Evolutionary conservation across 2,329 filamentous ascomycete species (phyloP).

Genomic region (Ophiostoma sp.): DNA sequence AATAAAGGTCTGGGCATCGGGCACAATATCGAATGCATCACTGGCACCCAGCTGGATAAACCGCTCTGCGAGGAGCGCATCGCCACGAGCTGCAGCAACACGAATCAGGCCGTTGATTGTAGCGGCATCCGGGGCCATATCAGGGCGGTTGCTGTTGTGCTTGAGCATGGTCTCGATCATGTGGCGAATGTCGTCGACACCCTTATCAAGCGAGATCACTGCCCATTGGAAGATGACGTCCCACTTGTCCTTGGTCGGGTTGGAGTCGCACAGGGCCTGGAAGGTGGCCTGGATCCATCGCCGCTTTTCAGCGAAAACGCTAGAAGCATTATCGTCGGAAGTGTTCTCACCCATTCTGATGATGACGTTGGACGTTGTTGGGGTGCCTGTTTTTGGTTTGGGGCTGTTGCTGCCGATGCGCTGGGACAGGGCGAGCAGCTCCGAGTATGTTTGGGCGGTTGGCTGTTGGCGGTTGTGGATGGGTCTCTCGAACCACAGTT

Average conservation of each 20-base stretch:
- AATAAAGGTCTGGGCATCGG: constrained; percentile 64
- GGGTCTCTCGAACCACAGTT: constrained; percentile 60
- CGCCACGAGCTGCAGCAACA: constrained; percentile 63
- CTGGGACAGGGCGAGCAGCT: constrained; percentile 56
- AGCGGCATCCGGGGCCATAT: constrained; percentile 54
- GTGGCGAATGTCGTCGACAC: constrained; percentile 63
- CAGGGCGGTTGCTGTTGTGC: constrained; percentile 41
- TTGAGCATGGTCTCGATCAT: constrained; percentile 65
- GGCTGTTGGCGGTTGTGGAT: constrained; percentile 40
- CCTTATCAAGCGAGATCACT: constrained; percentile 61
- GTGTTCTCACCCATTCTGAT: background rate
- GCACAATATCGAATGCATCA: constrained; percentile 54
- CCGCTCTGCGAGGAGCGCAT: constrained; percentile 67
- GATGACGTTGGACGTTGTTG: background rate
- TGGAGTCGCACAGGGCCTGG: constrained; percentile 42
- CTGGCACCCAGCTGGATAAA: constrained; percentile 59
- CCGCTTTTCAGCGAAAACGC: constrained; percentile 35
- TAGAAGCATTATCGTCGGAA: background rate
- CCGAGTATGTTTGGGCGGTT: constrained; percentile 44
- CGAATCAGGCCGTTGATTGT: constrained; percentile 74
- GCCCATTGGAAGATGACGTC: constrained; percentile 72
- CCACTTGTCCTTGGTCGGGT: constrained; percentile 53
- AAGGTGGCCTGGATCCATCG: constrained; percentile 60
- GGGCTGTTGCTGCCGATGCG: constrained; percentile 30
- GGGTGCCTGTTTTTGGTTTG: background rate